Evolutionary conservation across 2,329 filamentous ascomycete species (phyloP), one percentile per base, ranked within the genome.

Genomic region (Penicillium hesseltinei): DNA sequence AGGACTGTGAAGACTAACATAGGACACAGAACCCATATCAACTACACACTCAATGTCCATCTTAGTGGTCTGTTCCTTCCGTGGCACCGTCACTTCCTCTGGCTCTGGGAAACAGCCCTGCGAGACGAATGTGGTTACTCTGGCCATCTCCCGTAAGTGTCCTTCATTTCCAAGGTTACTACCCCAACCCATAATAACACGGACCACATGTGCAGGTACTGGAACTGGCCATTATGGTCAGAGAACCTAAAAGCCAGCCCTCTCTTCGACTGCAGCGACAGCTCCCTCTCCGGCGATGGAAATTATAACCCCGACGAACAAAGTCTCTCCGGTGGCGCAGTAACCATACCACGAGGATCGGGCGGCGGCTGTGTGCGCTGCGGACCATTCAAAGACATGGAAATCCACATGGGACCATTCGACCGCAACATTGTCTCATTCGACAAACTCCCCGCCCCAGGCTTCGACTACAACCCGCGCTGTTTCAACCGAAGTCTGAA

Each of bases 211-310:
- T 13, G 11, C 11, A 71, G 71, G 10, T 81, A 81, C 66, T 78
- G 77, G 75, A 73, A 81, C 63, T 81, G 78, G 77, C 65, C 72
- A 5, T 68, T 73, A 25, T 76, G 70, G 53, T 74, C 73, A 17
- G 62, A 64, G 25, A 68, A 73, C 17, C 67, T 76, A 17, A 57
- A 66, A 23, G 75, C 67, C 60, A 80, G 78, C 4, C 71, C 79
- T 10, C 68, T 81, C 54, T 81, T 81, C 56, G 78, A 82, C 62
- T 79, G 80, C 21, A 77, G 73, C 52, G 75, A 70, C 4, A 71
- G 69, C 15, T 78, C 75, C 42, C 72, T 82, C 62, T 73, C 72
- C 4, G 79, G 80, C 7, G 75, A 81, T 59, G 79, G 80, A 2
- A 73, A 62, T 27, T 71, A 71, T 47, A 66, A 75, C 33, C 54